These are phyloP conservation scores for Podospora didyma DNA, from an alignment of 495 filamentous ascomycete genomes.

Conservation along the genomic window DNA sequence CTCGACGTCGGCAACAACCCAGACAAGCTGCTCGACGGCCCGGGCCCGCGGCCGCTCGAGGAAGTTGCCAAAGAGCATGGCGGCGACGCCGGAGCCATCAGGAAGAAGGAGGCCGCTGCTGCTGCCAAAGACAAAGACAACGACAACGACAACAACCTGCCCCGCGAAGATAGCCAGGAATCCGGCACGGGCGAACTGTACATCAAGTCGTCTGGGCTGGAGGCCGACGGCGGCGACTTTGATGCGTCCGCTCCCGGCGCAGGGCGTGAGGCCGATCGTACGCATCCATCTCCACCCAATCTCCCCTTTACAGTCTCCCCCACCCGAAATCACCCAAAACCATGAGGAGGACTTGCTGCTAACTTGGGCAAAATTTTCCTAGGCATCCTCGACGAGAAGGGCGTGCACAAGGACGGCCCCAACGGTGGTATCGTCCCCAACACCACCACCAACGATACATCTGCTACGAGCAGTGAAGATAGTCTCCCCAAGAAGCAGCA, in stretches of 20 bases:
- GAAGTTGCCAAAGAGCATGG: slow-evolving; percentile 39
- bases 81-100: slow-evolving; percentile 33
- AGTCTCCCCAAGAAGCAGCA: neutral
- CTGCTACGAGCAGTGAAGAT: too few relatives aligned
- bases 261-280: slow-evolving; percentile 61
- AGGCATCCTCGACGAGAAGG: slow-evolving; percentile 44
- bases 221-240: slow-evolving; percentile 63
- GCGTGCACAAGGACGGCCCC: slow-evolving; percentile 23
- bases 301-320: neutral
- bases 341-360: too few relatives aligned
- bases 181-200: slow-evolving; percentile 55
- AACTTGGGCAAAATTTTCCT: too few relatives aligned
- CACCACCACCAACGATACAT: neutral
- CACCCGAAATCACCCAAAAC: neutral
- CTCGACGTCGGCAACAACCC: slow-evolving; percentile 24
- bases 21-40: slow-evolving; percentile 38
- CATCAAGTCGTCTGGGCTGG: slow-evolving; percentile 49
- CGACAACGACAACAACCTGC: slow-evolving; percentile 15
- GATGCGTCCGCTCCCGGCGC: slow-evolving; percentile 61
- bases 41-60: slow-evolving; percentile 38
- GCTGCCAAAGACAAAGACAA: neutral
- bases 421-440: slow-evolving; percentile 3
- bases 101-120: neutral
- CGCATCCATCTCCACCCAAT: slow-evolving; percentile 24
- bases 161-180: slow-evolving; percentile 33